Conservation (phyloP, 805 yeast species). For the Saccharomyces kudriavzevii region DNA sequence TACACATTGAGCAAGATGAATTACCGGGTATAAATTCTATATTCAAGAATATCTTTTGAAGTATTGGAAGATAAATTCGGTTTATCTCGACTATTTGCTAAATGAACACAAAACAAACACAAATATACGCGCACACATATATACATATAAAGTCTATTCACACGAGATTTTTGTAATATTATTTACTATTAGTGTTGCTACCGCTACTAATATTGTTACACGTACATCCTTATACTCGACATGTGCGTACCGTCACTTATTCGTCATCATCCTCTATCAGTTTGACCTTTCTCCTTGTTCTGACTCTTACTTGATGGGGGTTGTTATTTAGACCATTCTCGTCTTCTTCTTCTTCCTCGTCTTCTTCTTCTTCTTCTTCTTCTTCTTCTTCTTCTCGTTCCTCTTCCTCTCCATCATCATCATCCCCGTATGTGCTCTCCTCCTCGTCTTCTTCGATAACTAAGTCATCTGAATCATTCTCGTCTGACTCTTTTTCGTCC, state of each 20-base stretch:
- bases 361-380: no score
- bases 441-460: conserved; percentile 8
- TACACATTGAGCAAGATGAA: background rate
- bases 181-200: background rate
- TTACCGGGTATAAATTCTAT: conserved; percentile 18
- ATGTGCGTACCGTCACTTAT: background rate
- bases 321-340: conserved; percentile 16
- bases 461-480: conserved; percentile 3
- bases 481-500: conserved; percentile 8
- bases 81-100: background rate
- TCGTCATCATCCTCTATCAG: conserved; percentile 4
- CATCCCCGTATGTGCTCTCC: conserved; percentile 13
- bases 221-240: background rate
- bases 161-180: background rate
- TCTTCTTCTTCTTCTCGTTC: conserved; percentile 10
- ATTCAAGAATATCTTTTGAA: conserved; percentile 11
- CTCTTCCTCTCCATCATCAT: conserved; percentile 8
- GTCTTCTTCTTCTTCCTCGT: conserved; percentile 8
- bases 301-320: conserved; percentile 6
- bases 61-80: background rate
- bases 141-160: background rate
- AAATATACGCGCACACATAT: background rate
- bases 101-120: background rate
- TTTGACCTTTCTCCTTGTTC: background rate
- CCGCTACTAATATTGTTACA: background rate